Conservation (phyloP, 495 filamentous ascomycete species). For the Penicillium psychrofluorescens region DNA sequence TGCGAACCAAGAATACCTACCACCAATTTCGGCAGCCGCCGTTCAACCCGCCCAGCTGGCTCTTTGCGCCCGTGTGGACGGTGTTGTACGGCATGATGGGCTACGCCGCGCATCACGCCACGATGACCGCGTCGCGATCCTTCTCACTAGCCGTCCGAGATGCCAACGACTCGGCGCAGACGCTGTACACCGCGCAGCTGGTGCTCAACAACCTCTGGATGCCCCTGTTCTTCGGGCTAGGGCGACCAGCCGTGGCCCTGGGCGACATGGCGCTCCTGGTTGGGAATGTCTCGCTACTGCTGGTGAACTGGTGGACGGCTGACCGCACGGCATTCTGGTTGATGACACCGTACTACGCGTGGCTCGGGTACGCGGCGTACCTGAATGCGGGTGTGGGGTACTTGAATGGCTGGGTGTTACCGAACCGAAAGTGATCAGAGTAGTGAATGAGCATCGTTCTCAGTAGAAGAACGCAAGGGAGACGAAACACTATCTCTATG, state of each 20-base stretch:
- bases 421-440: slow-evolving; percentile 5
- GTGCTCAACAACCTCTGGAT: slow-evolving; percentile 83
- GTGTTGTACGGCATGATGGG: slow-evolving; percentile 83
- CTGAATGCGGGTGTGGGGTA: slow-evolving; percentile 12
- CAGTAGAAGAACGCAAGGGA: not conserved
- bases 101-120: slow-evolving; percentile 71
- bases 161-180: slow-evolving; percentile 27
- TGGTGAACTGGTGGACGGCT: slow-evolving; percentile 65
- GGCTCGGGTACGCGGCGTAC: slow-evolving; percentile 66
- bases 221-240: slow-evolving; percentile 80
- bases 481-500: not conserved
- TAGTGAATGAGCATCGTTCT: not conserved
- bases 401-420: slow-evolving; percentile 15
- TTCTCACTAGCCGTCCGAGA: slow-evolving; percentile 21
- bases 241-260: slow-evolving; percentile 63
- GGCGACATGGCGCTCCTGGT: slow-evolving; percentile 67
- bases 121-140: slow-evolving; percentile 44
- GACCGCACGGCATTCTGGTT: slow-evolving; percentile 66
- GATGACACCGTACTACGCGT: slow-evolving; percentile 70
- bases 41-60: slow-evolving; percentile 64
- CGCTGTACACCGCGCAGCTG: slow-evolving; percentile 78
- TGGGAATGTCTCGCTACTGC: slow-evolving; percentile 60
- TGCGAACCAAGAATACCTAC: slow-evolving; percentile 56
- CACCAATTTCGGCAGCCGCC: slow-evolving; percentile 69
- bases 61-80: slow-evolving; percentile 86